These are phyloP conservation scores for Xylaria flabelliformis DNA, from an alignment of 495 filamentous ascomycete genomes.

Conservation along the genomic window DNA sequence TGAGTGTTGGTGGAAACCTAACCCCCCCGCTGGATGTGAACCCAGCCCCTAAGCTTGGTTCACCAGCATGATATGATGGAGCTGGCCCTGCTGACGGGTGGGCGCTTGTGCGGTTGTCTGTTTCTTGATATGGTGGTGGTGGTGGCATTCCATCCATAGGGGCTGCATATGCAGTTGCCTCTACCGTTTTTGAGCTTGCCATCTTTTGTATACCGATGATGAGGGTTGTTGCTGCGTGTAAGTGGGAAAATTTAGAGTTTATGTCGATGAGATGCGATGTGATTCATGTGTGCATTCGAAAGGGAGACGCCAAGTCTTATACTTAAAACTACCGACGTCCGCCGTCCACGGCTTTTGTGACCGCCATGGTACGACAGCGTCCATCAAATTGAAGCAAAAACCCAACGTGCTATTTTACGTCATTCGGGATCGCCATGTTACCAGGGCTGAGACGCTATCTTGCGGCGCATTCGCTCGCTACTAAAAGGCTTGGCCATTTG, in stretches of 20 bases:
- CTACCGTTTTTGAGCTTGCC: slow-evolving; percentile 8
- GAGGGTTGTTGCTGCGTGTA: background rate
- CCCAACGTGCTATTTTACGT: slow-evolving; percentile 2
- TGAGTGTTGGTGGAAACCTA: slow-evolving; percentile 34
- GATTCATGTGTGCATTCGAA: background rate
- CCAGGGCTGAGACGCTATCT: slow-evolving; percentile 5
- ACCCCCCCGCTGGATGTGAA: slow-evolving; percentile 20
- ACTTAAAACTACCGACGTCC: background rate
- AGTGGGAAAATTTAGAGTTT: background rate
- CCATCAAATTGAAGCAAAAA: background rate
- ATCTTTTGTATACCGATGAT: background rate
- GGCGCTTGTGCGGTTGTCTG: background rate
- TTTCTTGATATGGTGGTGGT: slow-evolving; percentile 22
- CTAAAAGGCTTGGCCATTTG: background rate
- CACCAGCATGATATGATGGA: slow-evolving; percentile 23
- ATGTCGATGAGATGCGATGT: background rate
- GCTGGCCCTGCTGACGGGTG: background rate
- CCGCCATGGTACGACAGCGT: background rate
- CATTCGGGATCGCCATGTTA: background rate
- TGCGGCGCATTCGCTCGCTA: background rate
- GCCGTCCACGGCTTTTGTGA: background rate
- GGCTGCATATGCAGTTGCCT: background rate
- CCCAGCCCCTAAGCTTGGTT: background rate
- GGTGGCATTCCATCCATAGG: background rate
- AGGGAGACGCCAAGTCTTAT: background rate